Percentiles rank a stretch among this genome's conserved stretches.
Conservation (phyloP, 1,284 basidiomycete genomes). For the Pisolithus thermaeus region DNA sequence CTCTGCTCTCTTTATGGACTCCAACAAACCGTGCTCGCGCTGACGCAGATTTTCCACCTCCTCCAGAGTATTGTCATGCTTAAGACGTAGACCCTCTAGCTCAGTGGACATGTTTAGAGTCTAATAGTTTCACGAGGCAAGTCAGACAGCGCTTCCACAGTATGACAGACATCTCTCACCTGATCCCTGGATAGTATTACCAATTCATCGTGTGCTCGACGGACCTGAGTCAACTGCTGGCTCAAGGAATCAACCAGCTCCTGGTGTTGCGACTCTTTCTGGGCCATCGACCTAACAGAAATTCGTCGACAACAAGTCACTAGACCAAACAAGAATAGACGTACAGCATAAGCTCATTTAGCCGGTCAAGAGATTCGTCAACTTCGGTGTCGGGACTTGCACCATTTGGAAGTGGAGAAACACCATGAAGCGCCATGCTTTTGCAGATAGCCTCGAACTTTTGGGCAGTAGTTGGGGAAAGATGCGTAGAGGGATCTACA, state of each 20-base stretch:
- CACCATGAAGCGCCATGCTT: conserved; percentile 48
- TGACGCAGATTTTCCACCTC: conserved; percentile 50
- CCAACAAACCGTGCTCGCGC: conserved; percentile 51
- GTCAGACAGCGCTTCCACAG: neutral
- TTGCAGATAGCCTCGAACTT: conserved; percentile 67
- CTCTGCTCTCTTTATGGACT: conserved; percentile 45
- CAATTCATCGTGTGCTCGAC: conserved; percentile 75
- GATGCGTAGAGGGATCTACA: conserved; percentile 29
- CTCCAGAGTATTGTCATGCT: conserved; percentile 48
- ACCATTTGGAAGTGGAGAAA: conserved; percentile 20
- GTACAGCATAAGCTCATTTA: conserved; percentile 86
- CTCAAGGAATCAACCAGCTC: conserved; percentile 71
- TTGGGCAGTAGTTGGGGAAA: conserved; percentile 65
- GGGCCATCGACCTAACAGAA: conserved; percentile 77
- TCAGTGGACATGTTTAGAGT: conserved; percentile 82
- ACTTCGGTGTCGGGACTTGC: conserved; percentile 39
- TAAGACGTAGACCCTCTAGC: conserved; percentile 64
- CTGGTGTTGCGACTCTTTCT: conserved; percentile 84
- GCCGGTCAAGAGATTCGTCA: conserved; percentile 64
- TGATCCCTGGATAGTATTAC: conserved; percentile 76
- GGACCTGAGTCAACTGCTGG: conserved; percentile 59
- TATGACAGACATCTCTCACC: conserved; percentile 35
- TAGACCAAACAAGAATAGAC: conserved; percentile 23
- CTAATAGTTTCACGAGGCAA: conserved; percentile 32
- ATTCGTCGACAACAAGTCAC: conserved; percentile 4